These are phyloP conservation scores for Aspergillus taichungensis DNA, from an alignment of 495 filamentous ascomycete genomes.

Conservation along the genomic window DNA sequence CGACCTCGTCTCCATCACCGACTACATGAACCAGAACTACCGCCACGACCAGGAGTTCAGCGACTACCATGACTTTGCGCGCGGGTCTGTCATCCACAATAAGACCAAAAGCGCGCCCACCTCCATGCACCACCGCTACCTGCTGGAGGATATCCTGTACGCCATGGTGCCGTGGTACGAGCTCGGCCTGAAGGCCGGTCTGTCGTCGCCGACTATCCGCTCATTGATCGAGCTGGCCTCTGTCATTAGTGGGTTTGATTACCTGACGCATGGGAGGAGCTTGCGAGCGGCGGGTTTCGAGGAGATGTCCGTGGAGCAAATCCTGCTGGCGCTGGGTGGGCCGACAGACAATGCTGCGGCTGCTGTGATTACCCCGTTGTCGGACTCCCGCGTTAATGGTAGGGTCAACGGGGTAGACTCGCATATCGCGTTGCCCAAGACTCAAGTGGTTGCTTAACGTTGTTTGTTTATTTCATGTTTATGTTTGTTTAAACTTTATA, in stretches of 20 bases:
- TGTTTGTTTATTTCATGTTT: background rate
- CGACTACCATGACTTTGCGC: conserved; percentile 12
- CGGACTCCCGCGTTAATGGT: background rate
- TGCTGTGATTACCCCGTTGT: background rate
- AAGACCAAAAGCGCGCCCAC: conserved; percentile 13
- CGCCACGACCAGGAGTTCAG: conserved; percentile 6
- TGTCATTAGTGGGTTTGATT: conserved; percentile 43
- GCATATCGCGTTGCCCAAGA: conserved; percentile 6
- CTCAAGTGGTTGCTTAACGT: conserved; percentile 5
- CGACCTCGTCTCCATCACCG: conserved; percentile 8
- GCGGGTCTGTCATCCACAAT: conserved; percentile 11
- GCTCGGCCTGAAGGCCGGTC: conserved; percentile 9
- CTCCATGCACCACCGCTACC: conserved; percentile 10
- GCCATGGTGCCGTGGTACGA: conserved; percentile 14
- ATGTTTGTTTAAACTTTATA: background rate
- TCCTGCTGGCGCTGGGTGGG: conserved; percentile 63
- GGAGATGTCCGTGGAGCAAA: conserved; percentile 66
- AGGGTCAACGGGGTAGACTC: conserved; percentile 1
- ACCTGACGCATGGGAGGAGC: conserved; percentile 84
- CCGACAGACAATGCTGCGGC: conserved; percentile 5
- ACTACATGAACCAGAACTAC: conserved; percentile 15
- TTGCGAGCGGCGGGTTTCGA: conserved; percentile 63
- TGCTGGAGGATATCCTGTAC: conserved; percentile 10
- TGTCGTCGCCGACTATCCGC: conserved; percentile 11
- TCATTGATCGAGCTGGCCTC: conserved; percentile 13